Percentiles rank a stretch among this genome's conserved stretches.
Conservation (phyloP, 352 stramenopile genomes). For the Phytophthora chlamydospora region DNA sequence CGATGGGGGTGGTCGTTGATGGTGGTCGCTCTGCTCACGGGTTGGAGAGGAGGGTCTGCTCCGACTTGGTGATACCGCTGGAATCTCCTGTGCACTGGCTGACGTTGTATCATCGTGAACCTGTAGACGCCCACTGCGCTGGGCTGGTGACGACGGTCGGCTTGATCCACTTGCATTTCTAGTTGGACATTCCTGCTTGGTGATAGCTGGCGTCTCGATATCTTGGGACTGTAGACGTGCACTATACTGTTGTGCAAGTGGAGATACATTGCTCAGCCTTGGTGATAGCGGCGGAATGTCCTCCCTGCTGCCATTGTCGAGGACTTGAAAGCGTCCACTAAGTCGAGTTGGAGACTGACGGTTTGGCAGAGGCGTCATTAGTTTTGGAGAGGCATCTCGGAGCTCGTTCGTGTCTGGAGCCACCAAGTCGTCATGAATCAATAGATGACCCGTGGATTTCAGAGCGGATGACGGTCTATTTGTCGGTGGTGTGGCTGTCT, state of each 20-base stretch:
- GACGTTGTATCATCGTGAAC: constrained; percentile 17
- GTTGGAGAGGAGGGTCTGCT: constrained; percentile 20
- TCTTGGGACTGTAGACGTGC: constrained; percentile 19
- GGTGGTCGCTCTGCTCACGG: constrained; percentile 1
- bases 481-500: background rate
- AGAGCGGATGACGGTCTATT: constrained; percentile 20
- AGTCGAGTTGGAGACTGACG: constrained; percentile 8
- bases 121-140: constrained; percentile 14
- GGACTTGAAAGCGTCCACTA: constrained; percentile 18
- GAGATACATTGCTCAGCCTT: constrained; percentile 5
- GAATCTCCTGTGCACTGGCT: constrained; percentile 20
- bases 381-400: constrained; percentile 12
- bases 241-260: constrained; percentile 11
- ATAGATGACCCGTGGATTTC: constrained; percentile 23
- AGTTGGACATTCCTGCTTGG: constrained; percentile 3
- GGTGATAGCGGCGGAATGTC: constrained; percentile 7
- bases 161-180: constrained; percentile 5
- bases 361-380: background rate
- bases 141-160: constrained; percentile 13
- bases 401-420: constrained; percentile 5
- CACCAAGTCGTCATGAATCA: constrained; percentile 31
- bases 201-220: background rate
- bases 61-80: constrained; percentile 2
- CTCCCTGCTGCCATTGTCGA: constrained; percentile 12
- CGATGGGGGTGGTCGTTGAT: background rate